Percentiles rank a stretch among this genome's conserved stretches.
Evolutionary conservation across 352 stramenopile species (phyloP).

Genomic region (Pythium volutum): DNA sequence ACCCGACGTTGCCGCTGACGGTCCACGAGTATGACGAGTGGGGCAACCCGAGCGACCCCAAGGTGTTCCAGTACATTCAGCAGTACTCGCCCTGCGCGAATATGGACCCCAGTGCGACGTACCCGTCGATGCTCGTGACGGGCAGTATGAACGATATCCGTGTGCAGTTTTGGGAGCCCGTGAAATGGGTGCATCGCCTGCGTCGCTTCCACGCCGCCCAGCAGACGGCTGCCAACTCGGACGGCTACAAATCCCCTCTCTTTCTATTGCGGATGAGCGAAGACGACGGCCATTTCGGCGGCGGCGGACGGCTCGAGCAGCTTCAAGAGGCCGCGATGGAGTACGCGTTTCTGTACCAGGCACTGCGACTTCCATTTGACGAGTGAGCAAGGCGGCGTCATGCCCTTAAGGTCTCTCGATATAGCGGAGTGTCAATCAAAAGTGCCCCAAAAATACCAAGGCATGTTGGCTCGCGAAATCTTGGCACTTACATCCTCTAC

Average conservation of each 20-base stretch:
- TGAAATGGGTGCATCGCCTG: constrained; percentile 81
- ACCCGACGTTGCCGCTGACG: constrained; percentile 81
- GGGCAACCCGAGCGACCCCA: constrained; percentile 60
- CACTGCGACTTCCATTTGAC: constrained; percentile 47
- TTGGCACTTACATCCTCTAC: background rate
- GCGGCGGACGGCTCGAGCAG: constrained; percentile 70
- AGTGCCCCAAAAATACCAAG: constrained; percentile 3
- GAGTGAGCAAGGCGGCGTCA: constrained; percentile 2
- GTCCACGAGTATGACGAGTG: constrained; percentile 93
- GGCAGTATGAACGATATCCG: constrained; percentile 79
- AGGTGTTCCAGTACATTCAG: constrained; percentile 61
- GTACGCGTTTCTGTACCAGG: constrained; percentile 81
- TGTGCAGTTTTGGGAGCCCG: constrained; percentile 85
- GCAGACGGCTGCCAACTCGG: background rate
- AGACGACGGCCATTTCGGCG: constrained; percentile 81
- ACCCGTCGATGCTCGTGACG: constrained; percentile 83
- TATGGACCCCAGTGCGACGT: constrained; percentile 35
- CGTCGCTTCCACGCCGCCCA: constrained; percentile 43
- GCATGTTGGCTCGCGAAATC: background rate
- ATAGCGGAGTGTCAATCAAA: background rate
- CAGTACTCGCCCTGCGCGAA: constrained; percentile 85
- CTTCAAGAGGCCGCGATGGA: constrained; percentile 78
- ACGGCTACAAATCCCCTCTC: constrained; percentile 28
- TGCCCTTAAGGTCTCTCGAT: background rate
- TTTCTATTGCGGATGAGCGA: constrained; percentile 74